Evolutionary conservation across 2,329 filamentous ascomycete genomes (phyloP), one percentile per base, ranked within the genome.

Genomic region (Cordyceps farinosa): DNA sequence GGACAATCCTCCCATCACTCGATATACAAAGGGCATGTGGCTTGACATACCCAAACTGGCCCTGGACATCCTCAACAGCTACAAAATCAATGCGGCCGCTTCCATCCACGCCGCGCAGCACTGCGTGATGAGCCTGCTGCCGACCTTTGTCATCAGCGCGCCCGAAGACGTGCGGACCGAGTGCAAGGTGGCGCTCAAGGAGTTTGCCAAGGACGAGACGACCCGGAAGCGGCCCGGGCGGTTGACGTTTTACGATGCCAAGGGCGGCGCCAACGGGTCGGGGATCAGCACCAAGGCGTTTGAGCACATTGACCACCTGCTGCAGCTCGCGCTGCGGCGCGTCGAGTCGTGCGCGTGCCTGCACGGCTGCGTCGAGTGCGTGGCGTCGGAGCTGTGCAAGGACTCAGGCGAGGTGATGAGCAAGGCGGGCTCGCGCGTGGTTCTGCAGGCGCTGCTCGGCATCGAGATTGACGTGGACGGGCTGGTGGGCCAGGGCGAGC

Each of bases 61-160:
- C 0, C 84, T 98, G 6, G 86, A 92, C 15, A 92, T 97, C 48
- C 82, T 99, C 1, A 84, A 88, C 47, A 83, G 83, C 0, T 82
- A 88, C 8, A 81, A 87, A 0, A 80, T 98, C 38, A 91, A 97
- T 73, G 83, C 94, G 10, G 94, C 92, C 0, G 95, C 89, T 0
- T 91, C 91, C 0, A 97, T 99, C 64, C 95, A 98, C 72, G 94
- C 94, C 0, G 94, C 95, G 2, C 92, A 98, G 76, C 95, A 99
- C 74, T 92, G 93, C 0, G 81, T 98, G 30, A 84, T 98, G 66
- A 90, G 86, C 45, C 81, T 98, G 2, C 87, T 98, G 78, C 94
- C 94, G 0, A 95, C 91, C 53, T 96, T 96, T 71, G 91, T 98
- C 50, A 87, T 97, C 69, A 91, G 87, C 68, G 89, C 93, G 79